Base-by-base conservation (phyloP, 495 filamentous ascomycete genomes). In the Penicillium macrosclerotiorum region DNA sequence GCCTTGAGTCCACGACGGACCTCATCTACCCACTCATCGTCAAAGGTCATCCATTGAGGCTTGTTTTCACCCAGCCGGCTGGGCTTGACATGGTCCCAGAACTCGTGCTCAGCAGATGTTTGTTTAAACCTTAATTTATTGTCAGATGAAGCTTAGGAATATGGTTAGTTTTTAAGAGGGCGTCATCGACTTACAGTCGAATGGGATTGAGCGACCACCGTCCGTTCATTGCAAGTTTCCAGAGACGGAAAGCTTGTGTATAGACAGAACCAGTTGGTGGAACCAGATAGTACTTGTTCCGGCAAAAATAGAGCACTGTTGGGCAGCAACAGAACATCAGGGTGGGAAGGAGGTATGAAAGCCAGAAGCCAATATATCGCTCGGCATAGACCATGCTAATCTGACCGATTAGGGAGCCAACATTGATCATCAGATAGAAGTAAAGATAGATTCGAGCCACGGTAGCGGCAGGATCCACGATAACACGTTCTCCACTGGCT, bases 281-380 rank as follows among this genome's bases (percentile, higher is more conserved):
- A 12, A 67, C 62, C 8, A 67, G 69, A 27, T 68, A 51, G 61
- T 90, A 90, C 20, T 73, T 72, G 18, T 78, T 78, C 37, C 74
- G 76, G 60, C 82, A 83, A 45, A 72, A 57, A 44, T 72, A 74
- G 48, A 90, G 65, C n/a, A 89, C 77, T 0, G 73, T n/a, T 0
- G 84, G 84, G 48, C 79, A 84, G 45, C 80, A 41, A 42, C 73
- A 69, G 59, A 69, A 64, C 65, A 88, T 14, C 78, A 72, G 50
- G 1, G 82, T 85, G 5, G 84, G 83, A 6, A 87, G 75, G 63
- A 78, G 84, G 65, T 83, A 90, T 11, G 84, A 84, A 42, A 89
- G 72, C 74, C 79, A 90, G 69, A 88, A 90, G 16, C 86, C 86
- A 43, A 89, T 81, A 42, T 86, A 87, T 46, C 84, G 78, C 38